Percentiles rank a stretch among this genome's conserved stretches.
These are phyloP conservation scores for Pythium apleroticum DNA, from an alignment of 352 stramenopile species.

Conservation along the genomic window DNA sequence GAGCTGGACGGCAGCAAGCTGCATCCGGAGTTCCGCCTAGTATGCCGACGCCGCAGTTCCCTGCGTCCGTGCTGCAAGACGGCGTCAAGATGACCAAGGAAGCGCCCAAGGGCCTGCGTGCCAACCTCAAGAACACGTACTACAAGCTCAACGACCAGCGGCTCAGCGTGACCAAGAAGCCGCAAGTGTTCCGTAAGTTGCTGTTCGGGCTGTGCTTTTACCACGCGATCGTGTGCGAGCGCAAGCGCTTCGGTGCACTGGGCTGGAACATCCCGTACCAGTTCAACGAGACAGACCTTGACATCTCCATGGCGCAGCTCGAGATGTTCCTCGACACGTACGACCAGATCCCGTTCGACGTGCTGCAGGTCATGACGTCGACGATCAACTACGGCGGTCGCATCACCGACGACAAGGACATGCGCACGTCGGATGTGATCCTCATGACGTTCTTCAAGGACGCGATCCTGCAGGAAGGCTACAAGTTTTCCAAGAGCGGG, in stretches of 20 bases:
- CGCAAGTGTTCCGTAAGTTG: conserved; percentile 91
- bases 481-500: conserved; percentile 79
- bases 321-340: conserved; percentile 90
- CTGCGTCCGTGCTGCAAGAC: conserved; percentile 93
- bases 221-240: conserved; percentile 92
- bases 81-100: conserved; percentile 98
- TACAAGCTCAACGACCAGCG: conserved; percentile 92
- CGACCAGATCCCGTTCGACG: conserved; percentile 81
- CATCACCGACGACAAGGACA: conserved; percentile 95
- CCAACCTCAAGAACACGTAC: conserved; percentile 94
- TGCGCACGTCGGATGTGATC: conserved; percentile 89
- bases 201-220: conserved; percentile 93
- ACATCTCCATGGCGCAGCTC: conserved; percentile 85
- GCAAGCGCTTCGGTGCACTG: conserved; percentile 93
- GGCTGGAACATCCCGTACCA: conserved; percentile 98
- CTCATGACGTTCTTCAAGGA: conserved; percentile 89
- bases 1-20: conserved; percentile 79
- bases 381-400: conserved; percentile 95
- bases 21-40: conserved; percentile 93
- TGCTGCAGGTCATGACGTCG: conserved; percentile 92
- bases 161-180: conserved; percentile 85
- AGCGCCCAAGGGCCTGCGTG: conserved; percentile 91
- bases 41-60: conserved; percentile 79
- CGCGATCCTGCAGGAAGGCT: conserved; percentile 72
- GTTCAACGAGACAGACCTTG: conserved; percentile 96